Percentiles rank a stretch among this genome's conserved stretches.
These are phyloP conservation scores for Prunus dulcis DNA, from an alignment of 306 rosid species.

Conservation along the genomic window DNA sequence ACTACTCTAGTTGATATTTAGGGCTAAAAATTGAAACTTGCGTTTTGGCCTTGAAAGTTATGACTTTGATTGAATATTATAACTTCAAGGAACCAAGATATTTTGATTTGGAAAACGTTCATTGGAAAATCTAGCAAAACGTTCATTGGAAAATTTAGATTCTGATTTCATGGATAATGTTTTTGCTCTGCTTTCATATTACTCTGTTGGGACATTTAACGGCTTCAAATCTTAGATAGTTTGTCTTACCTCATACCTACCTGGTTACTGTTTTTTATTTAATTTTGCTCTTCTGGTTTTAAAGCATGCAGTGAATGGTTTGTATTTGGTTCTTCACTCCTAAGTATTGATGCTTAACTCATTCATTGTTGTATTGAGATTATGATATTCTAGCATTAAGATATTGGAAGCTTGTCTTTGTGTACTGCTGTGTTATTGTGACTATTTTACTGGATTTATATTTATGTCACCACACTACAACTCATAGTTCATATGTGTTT, in stretches of 20 bases:
- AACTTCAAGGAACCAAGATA: not conserved
- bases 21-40: not conserved
- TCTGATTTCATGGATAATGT: too few relatives aligned
- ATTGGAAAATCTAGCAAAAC: not conserved
- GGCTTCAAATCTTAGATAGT: too few relatives aligned
- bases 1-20: not conserved
- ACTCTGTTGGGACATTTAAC: too few relatives aligned
- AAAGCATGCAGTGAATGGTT: not conserved
- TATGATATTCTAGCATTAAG: not conserved
- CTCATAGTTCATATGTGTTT: slow-evolving; percentile 16
- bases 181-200: too few relatives aligned
- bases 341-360: not conserved
- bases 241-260: too few relatives aligned
- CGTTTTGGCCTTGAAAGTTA: not conserved
- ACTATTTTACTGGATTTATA: not conserved
- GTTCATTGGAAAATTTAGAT: too few relatives aligned
- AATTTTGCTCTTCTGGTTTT: too few relatives aligned
- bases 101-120: not conserved
- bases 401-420: not conserved
- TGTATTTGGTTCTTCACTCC: not conserved
- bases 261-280: too few relatives aligned
- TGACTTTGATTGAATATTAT: not conserved
- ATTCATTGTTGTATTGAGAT: not conserved
- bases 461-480: not conserved
- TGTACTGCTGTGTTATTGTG: not conserved